Base-by-base conservation (phyloP, 2,329 filamentous ascomycete species). In the Cordyceps pruinosa region DNA sequence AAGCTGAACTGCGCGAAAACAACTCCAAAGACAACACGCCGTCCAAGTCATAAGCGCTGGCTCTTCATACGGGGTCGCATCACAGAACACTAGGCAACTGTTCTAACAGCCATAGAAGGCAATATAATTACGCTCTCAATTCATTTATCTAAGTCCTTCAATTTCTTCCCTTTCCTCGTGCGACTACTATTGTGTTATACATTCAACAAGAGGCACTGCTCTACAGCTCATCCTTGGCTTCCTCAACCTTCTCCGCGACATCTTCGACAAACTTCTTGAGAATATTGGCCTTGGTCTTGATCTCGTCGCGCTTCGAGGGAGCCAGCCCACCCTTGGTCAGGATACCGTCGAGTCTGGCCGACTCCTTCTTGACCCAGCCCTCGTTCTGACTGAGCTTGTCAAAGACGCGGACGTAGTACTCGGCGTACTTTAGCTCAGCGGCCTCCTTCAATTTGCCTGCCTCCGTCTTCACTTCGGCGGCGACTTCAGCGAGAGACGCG, bases 341-440 rank as follows among this genome's bases (percentile, higher is more conserved):
- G 64, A 97, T 82, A 64, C 87, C 85, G 65, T 90, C 82, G 61
- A 97, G 79, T 62, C 93, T 84, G 60, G 85, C 80, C 61, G 92
- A 78, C 80, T 97, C 93, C 84, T 96, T 97, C 69, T 83, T 77
- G 49, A 85, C 90, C 69, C 90, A 97, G 53, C 79, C 86, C 60
- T 88, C 80, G 75, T 88, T 95, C 72, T 86, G 79, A 69, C 77
- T 80, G 62, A 94, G 77, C 84, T 97, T 97, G 70, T 89, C 84
- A 60, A 94, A 88, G 56, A 96, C 91, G 71, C 89, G 90, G 71
- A 94, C 79, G 73, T 99, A 97, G 83, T 99, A 99, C 74, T 92
- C 82, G 47, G 90, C 90, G 69, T 93, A 96, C 78, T 89, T 90
- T 72, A 87, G 73, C 72, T 84, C 77, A 13, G 75, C 77, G 60